Conservation (phyloP, 2,329 filamentous ascomycete species). For the Chaetomiaceae sp. region DNA sequence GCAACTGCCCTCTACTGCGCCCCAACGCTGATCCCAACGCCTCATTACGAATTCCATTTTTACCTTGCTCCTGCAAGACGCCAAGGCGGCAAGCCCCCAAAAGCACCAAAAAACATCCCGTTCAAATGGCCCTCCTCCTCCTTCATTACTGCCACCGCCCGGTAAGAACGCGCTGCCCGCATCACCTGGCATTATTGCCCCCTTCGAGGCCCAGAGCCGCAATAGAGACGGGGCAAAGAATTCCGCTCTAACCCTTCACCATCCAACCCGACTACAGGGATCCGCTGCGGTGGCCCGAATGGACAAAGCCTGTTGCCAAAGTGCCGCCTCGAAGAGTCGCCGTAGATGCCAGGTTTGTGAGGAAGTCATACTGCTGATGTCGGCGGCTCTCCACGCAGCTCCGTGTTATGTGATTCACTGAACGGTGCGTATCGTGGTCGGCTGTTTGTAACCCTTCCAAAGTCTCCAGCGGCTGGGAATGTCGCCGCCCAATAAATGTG, state of each 20-base stretch:
- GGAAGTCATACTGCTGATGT: neutral
- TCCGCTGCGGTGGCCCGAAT: neutral
- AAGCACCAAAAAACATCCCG: neutral
- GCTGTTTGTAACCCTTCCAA: too few species aligned
- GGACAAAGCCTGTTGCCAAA: neutral
- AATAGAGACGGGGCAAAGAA: neutral
- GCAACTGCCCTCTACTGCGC: too few species aligned
- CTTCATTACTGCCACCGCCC: neutral
- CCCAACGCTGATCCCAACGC: too few species aligned
- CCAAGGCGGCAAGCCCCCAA: too few species aligned
- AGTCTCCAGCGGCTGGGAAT: too few species aligned
- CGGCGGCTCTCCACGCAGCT: neutral
- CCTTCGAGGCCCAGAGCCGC: neutral
- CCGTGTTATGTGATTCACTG: neutral
- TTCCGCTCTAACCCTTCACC: neutral
- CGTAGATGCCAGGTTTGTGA: neutral
- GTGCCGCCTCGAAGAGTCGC: neutral
- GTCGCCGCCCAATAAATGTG: too few species aligned
- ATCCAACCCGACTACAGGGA: neutral
- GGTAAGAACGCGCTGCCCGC: neutral
- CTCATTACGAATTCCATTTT: neutral
- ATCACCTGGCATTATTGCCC: neutral
- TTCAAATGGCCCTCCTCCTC: neutral
- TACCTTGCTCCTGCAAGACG: neutral
- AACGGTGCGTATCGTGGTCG: neutral